Conservation (phyloP, 495 filamentous ascomycete species). For the Achaetomiella virescens region DNA sequence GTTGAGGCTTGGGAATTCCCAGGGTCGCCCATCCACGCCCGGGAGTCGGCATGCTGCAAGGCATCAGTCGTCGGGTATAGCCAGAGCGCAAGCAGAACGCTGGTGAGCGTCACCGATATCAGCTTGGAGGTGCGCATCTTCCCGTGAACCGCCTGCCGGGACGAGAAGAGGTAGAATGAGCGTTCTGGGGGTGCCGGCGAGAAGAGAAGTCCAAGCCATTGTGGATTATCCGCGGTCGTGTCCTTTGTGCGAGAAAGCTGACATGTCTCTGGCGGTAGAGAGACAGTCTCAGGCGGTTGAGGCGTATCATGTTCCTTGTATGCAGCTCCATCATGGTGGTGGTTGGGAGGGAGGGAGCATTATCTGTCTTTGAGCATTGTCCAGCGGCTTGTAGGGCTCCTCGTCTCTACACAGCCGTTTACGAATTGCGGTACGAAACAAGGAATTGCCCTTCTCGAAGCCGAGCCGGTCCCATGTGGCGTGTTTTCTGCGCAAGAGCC, state of each 20-base stretch:
- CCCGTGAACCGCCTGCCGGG: conserved; percentile 1
- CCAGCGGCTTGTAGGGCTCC: not conserved
- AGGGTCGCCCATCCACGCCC: not conserved
- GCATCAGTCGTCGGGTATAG: conserved; percentile 39
- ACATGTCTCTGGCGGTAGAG: not conserved
- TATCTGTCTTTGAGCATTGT: not conserved
- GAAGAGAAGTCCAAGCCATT: not conserved
- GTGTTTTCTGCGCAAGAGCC: no score
- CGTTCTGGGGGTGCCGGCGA: not conserved
- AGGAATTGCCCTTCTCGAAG: no score
- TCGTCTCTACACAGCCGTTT: not conserved
- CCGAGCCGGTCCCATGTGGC: no score
- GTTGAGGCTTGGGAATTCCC: not conserved
- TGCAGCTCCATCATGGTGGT: not conserved
- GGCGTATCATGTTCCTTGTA: not conserved
- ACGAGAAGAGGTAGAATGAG: conserved; percentile 9
- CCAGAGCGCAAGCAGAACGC: conserved; percentile 37
- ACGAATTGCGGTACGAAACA: not conserved
- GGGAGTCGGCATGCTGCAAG: conserved; percentile 7
- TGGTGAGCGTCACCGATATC: conserved; percentile 25
- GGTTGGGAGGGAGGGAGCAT: not conserved
- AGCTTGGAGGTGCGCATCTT: conserved; percentile 12
- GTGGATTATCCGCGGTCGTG: not conserved
- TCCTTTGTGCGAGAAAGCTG: not conserved
- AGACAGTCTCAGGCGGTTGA: not conserved